Conservation (phyloP, 441 rosid species). For the Aleurites moluccanus region DNA sequence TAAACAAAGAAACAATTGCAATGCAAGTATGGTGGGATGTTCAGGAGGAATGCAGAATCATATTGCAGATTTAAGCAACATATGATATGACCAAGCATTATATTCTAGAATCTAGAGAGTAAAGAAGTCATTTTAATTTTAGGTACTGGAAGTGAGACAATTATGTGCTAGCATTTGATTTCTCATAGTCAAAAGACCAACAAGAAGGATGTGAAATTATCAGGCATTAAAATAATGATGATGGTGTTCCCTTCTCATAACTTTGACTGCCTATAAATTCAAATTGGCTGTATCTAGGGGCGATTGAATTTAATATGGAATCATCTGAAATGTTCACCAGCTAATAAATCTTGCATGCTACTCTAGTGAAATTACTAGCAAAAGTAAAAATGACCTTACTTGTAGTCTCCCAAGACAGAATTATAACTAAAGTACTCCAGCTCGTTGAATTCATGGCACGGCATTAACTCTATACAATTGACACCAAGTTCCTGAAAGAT, state of each 20-base stretch:
- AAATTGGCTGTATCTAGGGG: neutral
- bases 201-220: neutral
- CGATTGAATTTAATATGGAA: neutral
- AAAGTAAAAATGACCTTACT: constrained; percentile 47
- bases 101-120: neutral
- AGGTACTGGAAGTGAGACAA: neutral
- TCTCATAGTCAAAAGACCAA: neutral
- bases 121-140: neutral
- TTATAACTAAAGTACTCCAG: constrained; percentile 89
- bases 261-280: neutral
- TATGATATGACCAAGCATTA: neutral
- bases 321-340: neutral
- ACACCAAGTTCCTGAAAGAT: constrained; percentile 86
- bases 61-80: constrained; percentile 3
- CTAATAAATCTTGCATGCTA: constrained; percentile 12
- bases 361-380: constrained; percentile 9
- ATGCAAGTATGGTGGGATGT: neutral
- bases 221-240: constrained; percentile 6
- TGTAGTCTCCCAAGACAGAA: constrained; percentile 71
- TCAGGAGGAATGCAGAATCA: neutral
- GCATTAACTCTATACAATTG: constrained; percentile 96
- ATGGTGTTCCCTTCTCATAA: neutral
- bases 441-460: constrained; percentile 97
- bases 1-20: neutral
- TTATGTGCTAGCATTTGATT: neutral